Evolutionary conservation across 495 filamentous ascomycete species (phyloP).

Genomic region (Penicillium maclennaniae): DNA sequence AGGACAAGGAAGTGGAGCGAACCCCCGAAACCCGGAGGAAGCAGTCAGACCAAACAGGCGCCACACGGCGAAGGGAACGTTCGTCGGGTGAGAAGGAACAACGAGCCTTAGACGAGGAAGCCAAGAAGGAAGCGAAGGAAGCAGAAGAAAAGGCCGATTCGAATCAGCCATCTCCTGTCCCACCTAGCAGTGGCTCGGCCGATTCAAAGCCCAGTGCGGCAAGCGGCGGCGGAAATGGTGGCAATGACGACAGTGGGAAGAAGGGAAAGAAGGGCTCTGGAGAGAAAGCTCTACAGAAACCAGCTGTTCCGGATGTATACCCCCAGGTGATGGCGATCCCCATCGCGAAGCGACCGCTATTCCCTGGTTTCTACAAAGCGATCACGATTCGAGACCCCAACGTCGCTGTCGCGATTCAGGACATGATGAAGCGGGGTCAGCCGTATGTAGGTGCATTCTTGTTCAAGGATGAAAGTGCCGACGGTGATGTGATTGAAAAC

Average conservation of each 20-base stretch:
- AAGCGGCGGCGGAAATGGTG: conserved; percentile 40
- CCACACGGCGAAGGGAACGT: conserved; percentile 38
- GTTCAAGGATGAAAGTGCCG: conserved; percentile 91
- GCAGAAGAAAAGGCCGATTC: conserved; percentile 41
- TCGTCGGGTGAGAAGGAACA: conserved; percentile 35
- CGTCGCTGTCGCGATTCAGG: conserved; percentile 84
- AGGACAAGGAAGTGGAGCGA: conserved; percentile 35
- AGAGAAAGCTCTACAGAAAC: conserved; percentile 78
- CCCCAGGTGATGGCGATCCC: conserved; percentile 98
- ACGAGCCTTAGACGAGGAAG: conserved; percentile 38
- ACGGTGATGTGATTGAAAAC: conserved; percentile 85
- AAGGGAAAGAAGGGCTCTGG: conserved; percentile 61
- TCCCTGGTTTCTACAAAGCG: conserved; percentile 98
- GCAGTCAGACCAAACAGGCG: conserved; percentile 30
- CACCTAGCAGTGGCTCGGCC: conserved; percentile 34
- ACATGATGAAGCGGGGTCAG: conserved; percentile 97
- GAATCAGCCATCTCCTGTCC: conserved; percentile 46
- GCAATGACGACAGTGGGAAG: conserved; percentile 50
- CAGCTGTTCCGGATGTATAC: conserved; percentile 88
- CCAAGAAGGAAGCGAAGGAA: conserved; percentile 35
- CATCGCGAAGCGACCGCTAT: conserved; percentile 91
- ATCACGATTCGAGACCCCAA: conserved; percentile 90
- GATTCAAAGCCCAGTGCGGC: conserved; percentile 50
- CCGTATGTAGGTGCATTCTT: conserved; percentile 96
- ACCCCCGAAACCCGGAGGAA: conserved; percentile 33